Conservation (phyloP, 495 filamentous ascomycete species). For the Acidomyces sp. region DNA sequence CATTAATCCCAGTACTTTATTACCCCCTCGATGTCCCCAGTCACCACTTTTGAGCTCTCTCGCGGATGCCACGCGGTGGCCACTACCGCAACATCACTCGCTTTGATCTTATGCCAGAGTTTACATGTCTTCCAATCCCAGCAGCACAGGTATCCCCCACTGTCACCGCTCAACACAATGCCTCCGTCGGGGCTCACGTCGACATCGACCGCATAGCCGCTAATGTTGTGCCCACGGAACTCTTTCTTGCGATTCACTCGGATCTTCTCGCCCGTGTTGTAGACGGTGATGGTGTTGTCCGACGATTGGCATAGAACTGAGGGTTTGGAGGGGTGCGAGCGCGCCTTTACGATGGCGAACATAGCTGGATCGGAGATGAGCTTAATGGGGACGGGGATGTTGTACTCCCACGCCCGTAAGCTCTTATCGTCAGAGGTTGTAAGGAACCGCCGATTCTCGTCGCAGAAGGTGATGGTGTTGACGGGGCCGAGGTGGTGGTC, state of each 20-base stretch:
- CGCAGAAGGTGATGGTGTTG: conserved; percentile 95
- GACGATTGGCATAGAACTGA: conserved; percentile 83
- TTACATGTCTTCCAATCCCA: conserved; percentile 99
- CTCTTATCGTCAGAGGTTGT: conserved; percentile 95
- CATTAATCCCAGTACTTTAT: conserved; percentile 95
- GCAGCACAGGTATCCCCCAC: conserved; percentile 77
- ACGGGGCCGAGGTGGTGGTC: conserved; percentile 95
- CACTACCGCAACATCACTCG: conserved; percentile 63
- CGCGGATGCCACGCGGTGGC: conserved; percentile 86
- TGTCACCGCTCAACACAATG: conserved; percentile 73
- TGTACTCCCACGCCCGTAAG: conserved; percentile 92
- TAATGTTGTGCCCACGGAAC: conserved; percentile 89
- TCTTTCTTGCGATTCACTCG: conserved; percentile 93
- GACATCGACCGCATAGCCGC: conserved; percentile 84
- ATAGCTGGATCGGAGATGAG: conserved; percentile 93
- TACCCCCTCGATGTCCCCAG: conserved; percentile 73
- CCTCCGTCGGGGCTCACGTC: conserved; percentile 81
- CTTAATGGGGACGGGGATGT: conserved; percentile 83
- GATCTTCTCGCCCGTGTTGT: conserved; percentile 86
- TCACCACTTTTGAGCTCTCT: conserved; percentile 86
- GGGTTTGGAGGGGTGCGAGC: conserved; percentile 76
- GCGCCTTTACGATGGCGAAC: conserved; percentile 75
- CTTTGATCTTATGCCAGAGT: conserved; percentile 90
- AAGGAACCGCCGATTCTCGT: conserved; percentile 90
- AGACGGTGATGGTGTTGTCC: conserved; percentile 95